These are phyloP conservation scores for Nemania serpens DNA, from an alignment of 2,329 filamentous ascomycete species.

Conservation along the genomic window DNA sequence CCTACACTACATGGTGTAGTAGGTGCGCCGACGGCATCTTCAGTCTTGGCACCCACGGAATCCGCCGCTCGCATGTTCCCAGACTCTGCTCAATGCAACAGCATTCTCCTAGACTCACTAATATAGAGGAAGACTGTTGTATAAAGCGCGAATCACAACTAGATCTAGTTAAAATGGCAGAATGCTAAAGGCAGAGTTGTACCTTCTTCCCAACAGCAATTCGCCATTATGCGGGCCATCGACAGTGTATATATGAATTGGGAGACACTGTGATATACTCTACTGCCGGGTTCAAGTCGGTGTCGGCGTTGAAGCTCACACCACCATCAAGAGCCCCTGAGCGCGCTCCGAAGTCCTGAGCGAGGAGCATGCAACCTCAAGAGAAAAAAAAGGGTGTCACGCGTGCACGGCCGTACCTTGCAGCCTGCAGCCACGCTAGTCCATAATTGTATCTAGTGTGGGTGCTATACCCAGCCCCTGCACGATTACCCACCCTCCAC, in stretches of 20 bases:
- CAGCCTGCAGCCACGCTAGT: constrained; percentile 25
- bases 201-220: too few relatives aligned
- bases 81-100: constrained; percentile 6
- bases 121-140: neutral
- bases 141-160: too few relatives aligned
- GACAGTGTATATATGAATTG: constrained; percentile 5
- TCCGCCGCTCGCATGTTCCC: constrained; percentile 11
- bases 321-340: neutral
- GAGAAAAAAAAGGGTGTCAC: constrained; percentile 25
- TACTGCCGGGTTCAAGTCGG: constrained; percentile 7
- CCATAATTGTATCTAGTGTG: too few relatives aligned
- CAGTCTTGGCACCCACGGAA: constrained; percentile 17
- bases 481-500: constrained; percentile 29
- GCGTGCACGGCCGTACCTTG: constrained; percentile 35
- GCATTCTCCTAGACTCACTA: neutral
- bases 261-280: neutral
- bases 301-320: neutral
- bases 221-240: too few relatives aligned
- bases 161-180: too few relatives aligned
- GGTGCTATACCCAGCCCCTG: constrained; percentile 11
- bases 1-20: too few relatives aligned
- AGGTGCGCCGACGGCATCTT: neutral
- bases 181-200: too few relatives aligned
- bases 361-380: neutral
- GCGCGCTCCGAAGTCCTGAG: too few relatives aligned